Evolutionary conservation across 2,329 filamentous ascomycete genomes (phyloP).

Genomic region (Colletotrichum brevisporum): DNA sequence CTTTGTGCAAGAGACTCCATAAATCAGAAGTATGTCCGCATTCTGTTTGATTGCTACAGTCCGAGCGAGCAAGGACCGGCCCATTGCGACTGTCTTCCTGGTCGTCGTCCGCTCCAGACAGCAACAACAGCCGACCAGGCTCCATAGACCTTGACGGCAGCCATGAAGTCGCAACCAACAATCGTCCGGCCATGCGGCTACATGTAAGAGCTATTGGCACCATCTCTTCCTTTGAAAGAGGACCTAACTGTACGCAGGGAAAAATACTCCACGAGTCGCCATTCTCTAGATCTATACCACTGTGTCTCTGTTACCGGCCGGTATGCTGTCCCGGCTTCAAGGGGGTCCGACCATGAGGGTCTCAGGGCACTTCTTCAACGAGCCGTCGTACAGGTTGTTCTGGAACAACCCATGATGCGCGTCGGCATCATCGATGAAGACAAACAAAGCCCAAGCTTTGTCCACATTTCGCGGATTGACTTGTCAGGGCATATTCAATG

Average conservation of each 20-base stretch:
- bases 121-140: neutral
- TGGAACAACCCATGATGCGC: conserved; percentile 61
- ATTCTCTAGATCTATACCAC: conserved; percentile 62
- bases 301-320: conserved; percentile 62
- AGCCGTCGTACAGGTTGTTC: conserved; percentile 57
- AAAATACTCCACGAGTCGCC: conserved; percentile 60
- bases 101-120: too few relatives aligned
- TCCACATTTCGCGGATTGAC: conserved; percentile 58
- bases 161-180: conserved; percentile 10
- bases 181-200: conserved; percentile 33
- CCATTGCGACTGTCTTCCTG: conserved; percentile 2
- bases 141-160: neutral
- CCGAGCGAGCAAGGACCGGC: neutral
- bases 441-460: conserved; percentile 59
- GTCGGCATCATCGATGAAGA: conserved; percentile 63
- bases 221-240: neutral
- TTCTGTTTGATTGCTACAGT: neutral
- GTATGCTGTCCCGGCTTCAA: conserved; percentile 50
- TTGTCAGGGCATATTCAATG: conserved; percentile 60
- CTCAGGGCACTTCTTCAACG: conserved; percentile 47
- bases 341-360: neutral
- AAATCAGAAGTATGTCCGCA: conserved; percentile 6
- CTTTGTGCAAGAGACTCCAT: conserved; percentile 14
- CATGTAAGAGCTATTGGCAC: conserved; percentile 6
- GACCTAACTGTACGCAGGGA: conserved; percentile 53